These are phyloP conservation scores for Phellinidium pouzarii DNA, from an alignment of 1,284 basidiomycete genomes.

Conservation along the genomic window DNA sequence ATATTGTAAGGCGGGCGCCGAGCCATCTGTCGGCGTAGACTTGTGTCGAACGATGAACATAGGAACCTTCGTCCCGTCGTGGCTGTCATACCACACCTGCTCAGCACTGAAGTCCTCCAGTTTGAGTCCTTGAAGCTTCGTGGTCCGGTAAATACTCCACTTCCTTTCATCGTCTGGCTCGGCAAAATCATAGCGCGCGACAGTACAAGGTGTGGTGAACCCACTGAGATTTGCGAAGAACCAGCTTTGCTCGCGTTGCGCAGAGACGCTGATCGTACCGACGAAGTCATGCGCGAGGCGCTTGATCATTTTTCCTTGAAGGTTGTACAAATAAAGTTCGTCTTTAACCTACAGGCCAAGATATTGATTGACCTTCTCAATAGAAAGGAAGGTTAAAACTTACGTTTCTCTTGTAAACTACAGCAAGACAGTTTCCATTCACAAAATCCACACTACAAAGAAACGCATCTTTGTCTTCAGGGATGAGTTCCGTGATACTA, in stretches of 20 bases:
- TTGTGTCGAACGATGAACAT: conserved; percentile 85
- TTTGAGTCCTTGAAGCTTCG: conserved; percentile 58
- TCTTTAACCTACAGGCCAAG: conserved; percentile 57
- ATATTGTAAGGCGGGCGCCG: conserved; percentile 75
- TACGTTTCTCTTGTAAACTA: conserved; percentile 74
- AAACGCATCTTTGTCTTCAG: conserved; percentile 62
- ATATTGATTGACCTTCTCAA: not conserved
- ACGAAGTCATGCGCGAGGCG: conserved; percentile 66
- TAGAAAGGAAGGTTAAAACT: conserved; percentile 19
- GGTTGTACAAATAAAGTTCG: conserved; percentile 71
- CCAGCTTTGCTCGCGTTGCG: conserved; percentile 52
- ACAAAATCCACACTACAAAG: conserved; percentile 49
- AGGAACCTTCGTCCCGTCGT: conserved; percentile 78
- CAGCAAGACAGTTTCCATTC: conserved; percentile 51
- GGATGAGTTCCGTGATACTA: conserved; percentile 56
- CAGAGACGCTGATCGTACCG: conserved; percentile 54
- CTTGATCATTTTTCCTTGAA: conserved; percentile 49
- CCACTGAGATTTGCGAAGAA: conserved; percentile 65
- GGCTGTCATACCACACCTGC: conserved; percentile 75
- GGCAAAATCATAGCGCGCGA: conserved; percentile 57
- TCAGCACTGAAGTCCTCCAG: conserved; percentile 66
- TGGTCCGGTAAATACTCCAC: conserved; percentile 56
- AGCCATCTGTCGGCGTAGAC: conserved; percentile 65
- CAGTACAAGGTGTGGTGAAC: conserved; percentile 70
- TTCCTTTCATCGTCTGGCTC: conserved; percentile 39